Percentiles rank a stretch among this genome's conserved stretches.
phyloP scores from a whole-genome alignment of 495 filamentous ascomycete genomes.

The Penicillium longicatenatum region DNA sequence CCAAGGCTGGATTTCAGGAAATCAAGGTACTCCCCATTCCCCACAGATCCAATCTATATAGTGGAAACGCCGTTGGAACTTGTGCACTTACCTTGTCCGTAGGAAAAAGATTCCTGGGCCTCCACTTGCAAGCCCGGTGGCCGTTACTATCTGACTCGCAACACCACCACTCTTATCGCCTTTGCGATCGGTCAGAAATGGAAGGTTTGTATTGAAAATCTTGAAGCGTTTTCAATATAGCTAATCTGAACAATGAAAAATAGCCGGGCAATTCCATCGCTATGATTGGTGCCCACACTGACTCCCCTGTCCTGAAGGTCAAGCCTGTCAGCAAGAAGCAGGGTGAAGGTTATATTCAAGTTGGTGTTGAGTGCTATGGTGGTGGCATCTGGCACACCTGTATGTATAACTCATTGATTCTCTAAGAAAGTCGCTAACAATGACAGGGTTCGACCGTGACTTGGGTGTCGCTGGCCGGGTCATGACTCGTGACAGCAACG shows the following conservation, averaged over 20 bases:
- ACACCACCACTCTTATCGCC: conserved; percentile 89
- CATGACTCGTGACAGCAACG: conserved; percentile 73
- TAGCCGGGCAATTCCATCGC: conserved; percentile 88
- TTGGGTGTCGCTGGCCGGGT: conserved; percentile 87
- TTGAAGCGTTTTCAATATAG: neutral
- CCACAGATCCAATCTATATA: neutral
- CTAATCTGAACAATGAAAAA: neutral
- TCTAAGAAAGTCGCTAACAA: neutral
- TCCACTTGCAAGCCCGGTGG: conserved; percentile 79
- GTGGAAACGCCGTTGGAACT: neutral
- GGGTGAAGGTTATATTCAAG: conserved; percentile 86
- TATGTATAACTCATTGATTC: conserved; percentile 23
- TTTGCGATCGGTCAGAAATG: conserved; percentile 93
- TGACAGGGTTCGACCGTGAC: conserved; percentile 88
- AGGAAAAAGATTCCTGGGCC: conserved; percentile 90
- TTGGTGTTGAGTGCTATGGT: conserved; percentile 96
- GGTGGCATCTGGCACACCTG: conserved; percentile 75
- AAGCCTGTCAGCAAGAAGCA: conserved; percentile 93
- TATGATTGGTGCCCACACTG: conserved; percentile 96
- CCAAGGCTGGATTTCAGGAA: conserved; percentile 78
- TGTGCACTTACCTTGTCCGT: conserved; percentile 6
- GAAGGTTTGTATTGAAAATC: conserved; percentile 53
- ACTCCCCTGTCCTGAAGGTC: conserved; percentile 85
- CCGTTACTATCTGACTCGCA: conserved; percentile 95
- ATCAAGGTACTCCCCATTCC: conserved; percentile 60